Evolutionary conservation across 2,329 filamentous ascomycete genomes (phyloP).

Genomic region (Neocatenulostroma microsporum): DNA sequence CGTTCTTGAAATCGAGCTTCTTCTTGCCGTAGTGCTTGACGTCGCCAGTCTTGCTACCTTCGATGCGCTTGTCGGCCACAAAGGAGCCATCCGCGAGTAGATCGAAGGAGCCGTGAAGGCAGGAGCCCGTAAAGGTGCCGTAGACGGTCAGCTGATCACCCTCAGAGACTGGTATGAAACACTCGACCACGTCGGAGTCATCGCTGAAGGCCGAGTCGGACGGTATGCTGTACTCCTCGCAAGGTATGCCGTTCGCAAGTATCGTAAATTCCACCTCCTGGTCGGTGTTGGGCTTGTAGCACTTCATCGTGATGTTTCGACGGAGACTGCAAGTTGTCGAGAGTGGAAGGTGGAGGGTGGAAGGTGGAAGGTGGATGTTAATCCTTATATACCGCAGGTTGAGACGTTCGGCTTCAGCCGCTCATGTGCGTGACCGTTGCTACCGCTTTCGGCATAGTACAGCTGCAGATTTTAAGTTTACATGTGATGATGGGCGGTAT

Average conservation of each 20-base stretch:
- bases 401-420: too few relatives aligned
- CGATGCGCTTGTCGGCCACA: constrained; percentile 17
- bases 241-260: constrained; percentile 18
- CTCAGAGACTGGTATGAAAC: constrained; percentile 30
- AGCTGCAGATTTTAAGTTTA: too few relatives aligned
- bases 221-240: constrained; percentile 30
- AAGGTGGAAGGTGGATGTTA: too few relatives aligned
- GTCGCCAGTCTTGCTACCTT: constrained; percentile 13
- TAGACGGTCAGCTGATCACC: constrained; percentile 28
- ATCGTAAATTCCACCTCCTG: constrained; percentile 26
- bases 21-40: constrained; percentile 11
- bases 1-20: constrained; percentile 11
- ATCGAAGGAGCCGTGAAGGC: constrained; percentile 27
- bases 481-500: too few relatives aligned
- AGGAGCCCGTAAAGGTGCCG: constrained; percentile 28
- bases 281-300: constrained; percentile 27
- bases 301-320: constrained; percentile 31
- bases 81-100: constrained; percentile 32
- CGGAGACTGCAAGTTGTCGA: too few relatives aligned
- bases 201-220: constrained; percentile 17
- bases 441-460: too few relatives aligned
- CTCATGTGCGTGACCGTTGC: too few relatives aligned
- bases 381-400: too few relatives aligned
- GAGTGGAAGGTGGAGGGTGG: too few relatives aligned
- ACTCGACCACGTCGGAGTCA: constrained; percentile 23